Conservation (phyloP, 345 rosid genomes). For the Noccaea caerulescens region DNA sequence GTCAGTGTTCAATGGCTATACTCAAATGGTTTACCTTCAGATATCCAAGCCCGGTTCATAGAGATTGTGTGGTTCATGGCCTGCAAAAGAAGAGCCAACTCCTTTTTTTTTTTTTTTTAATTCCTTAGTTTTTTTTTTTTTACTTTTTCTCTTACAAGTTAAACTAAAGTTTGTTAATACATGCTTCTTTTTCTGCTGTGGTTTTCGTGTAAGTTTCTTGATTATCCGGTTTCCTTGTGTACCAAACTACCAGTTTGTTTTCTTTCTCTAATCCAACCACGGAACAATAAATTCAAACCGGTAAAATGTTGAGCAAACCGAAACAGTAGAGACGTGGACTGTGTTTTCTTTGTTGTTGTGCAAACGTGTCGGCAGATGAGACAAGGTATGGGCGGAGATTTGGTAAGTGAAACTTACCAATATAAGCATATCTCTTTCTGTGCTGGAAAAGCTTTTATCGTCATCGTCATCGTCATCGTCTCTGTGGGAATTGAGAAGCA, state of each 20-base stretch:
- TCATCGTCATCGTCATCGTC: constrained; percentile 1
- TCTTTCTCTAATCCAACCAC: neutral
- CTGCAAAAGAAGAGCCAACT: constrained; percentile 30
- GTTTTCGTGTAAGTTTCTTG: constrained; percentile 14
- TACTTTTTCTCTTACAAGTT: neutral
- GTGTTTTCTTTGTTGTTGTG: constrained; percentile 12
- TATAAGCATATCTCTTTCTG: neutral
- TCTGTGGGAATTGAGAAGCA: constrained; percentile 11
- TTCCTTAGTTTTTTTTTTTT: constrained; percentile 29
- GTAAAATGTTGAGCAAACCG: constrained; percentile 5
- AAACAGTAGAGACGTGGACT: neutral
- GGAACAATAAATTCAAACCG: neutral
- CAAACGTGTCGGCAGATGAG: neutral
- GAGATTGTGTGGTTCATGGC: constrained; percentile 27
- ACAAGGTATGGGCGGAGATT: constrained; percentile 8
- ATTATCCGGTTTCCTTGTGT: constrained; percentile 7
- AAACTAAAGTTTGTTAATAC: constrained; percentile 35
- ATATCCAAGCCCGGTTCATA: constrained; percentile 65
- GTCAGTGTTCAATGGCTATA: constrained; percentile 92
- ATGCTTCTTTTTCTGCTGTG: constrained; percentile 11
- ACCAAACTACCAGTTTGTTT: neutral
- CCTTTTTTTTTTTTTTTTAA: constrained; percentile 17
- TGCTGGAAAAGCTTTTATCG: neutral
- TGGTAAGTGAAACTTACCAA: neutral
- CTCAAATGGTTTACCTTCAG: constrained; percentile 94